Conservation (phyloP, 2,329 filamentous ascomycete genomes). For the Chrysoporthe austroafricana region DNA sequence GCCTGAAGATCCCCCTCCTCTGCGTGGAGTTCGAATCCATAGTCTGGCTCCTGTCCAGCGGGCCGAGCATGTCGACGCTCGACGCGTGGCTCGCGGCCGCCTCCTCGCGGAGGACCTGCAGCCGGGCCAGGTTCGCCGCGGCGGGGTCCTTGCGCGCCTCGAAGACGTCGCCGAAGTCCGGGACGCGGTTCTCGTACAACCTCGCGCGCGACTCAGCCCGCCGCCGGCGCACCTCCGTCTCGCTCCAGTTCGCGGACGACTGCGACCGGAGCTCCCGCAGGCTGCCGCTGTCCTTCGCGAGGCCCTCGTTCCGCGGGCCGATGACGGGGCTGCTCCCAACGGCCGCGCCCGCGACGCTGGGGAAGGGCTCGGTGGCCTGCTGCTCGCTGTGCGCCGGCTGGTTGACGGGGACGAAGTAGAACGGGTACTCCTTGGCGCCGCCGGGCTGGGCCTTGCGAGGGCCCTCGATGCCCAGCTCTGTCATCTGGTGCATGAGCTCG, state of each 20-base stretch:
- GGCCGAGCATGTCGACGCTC: conserved; percentile 10
- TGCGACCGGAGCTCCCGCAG: conserved; percentile 17
- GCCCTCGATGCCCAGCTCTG: conserved; percentile 82
- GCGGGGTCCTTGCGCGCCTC: conserved; percentile 25
- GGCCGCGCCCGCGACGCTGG: conserved; percentile 26
- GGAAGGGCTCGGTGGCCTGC: conserved; percentile 18
- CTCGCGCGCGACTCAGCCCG: conserved; percentile 23
- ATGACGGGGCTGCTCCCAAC: conserved; percentile 6
- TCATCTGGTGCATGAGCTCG: conserved; percentile 85
- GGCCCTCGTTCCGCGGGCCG: conserved; percentile 8
- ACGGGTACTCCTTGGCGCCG: conserved; percentile 67
- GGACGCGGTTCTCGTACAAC: conserved; percentile 9
- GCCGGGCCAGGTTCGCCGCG: conserved; percentile 19
- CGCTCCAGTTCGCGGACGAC: conserved; percentile 5
- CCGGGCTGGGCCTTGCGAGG: conserved; percentile 75
- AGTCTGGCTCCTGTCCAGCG: conserved; percentile 12
- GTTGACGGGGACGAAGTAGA: conserved; percentile 52
- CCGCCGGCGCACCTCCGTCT: conserved; percentile 11
- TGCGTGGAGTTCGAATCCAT: conserved; percentile 8
- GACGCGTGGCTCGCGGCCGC: conserved; percentile 5
- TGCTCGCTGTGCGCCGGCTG: conserved; percentile 35
- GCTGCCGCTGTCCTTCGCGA: conserved; percentile 9
- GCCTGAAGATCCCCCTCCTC: conserved; percentile 23
- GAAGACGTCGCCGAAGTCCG: conserved; percentile 28
- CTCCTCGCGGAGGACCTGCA: conserved; percentile 26